Percentiles rank a stretch among this genome's conserved stretches.
Evolutionary conservation across 2,329 filamentous ascomycete genomes (phyloP).

Genomic region (Colletotrichum euphorbiae): DNA sequence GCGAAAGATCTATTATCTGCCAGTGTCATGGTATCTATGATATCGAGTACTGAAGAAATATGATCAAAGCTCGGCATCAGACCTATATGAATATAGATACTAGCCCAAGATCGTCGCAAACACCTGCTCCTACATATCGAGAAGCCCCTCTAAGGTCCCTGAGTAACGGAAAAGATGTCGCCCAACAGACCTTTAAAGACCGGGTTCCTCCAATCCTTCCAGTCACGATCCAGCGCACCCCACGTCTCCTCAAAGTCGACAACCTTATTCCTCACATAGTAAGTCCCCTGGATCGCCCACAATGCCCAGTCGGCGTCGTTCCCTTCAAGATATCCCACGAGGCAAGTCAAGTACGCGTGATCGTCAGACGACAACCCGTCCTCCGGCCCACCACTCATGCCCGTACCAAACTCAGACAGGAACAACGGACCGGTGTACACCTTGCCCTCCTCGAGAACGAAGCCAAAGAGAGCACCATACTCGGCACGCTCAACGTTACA

Average conservation of each 20-base stretch:
- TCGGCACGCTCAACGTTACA: conserved; percentile 57
- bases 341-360: conserved; percentile 61
- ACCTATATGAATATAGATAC: too few species aligned
- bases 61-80: too few species aligned
- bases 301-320: conserved; percentile 71
- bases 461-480: conserved; percentile 63
- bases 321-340: conserved; percentile 62
- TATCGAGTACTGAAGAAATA: too few species aligned
- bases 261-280: conserved; percentile 64
- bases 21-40: too few species aligned
- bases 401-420: conserved; percentile 70
- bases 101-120: neutral
- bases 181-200: conserved; percentile 51
- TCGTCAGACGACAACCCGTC: conserved; percentile 58
- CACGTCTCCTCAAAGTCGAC: conserved; percentile 65
- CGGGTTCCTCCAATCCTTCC: conserved; percentile 53
- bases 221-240: conserved; percentile 60
- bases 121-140: neutral
- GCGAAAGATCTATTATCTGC: too few species aligned
- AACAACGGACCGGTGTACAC: conserved; percentile 65
- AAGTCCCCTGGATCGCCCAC: conserved; percentile 69
- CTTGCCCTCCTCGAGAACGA: conserved; percentile 61
- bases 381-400: conserved; percentile 55
- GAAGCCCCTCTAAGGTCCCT: conserved; percentile 46
- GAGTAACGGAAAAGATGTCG: conserved; percentile 54